Evolutionary conservation across 371 early-diverging fungal species (phyloP), one percentile per base, ranked within the genome.

Genomic region (Mucor saturninus): DNA sequence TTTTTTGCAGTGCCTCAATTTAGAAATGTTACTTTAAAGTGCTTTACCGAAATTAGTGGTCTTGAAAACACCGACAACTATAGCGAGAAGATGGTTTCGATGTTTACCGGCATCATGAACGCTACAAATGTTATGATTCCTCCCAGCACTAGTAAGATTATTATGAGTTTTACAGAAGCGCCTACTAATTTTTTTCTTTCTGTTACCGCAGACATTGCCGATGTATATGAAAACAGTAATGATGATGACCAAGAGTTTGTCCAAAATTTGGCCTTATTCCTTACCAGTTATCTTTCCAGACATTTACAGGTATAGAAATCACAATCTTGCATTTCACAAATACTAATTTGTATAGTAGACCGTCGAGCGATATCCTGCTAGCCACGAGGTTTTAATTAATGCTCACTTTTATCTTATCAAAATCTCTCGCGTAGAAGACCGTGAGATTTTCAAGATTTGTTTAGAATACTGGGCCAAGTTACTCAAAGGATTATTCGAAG

Each of bases 361-460:
- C 45, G 62, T 65, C 50, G 95, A 94, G 70, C 71, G 73, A 55
- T 75, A 75, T 50, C 77, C 78, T 32, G 81, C 66, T 39, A 87
- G 86, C 50, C 81, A 83, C 2, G 91, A 93, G 6, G 67, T 81
- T 21, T 75, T 97, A n/a, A 58, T 93, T 42, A 83, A 83, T 55
- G 97, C 93, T 26, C 98, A 98, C 73, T 85, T 81, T 54, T 98
- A 96, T 67, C 78, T 98, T 38, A 82, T 98, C 66, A 86, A 88
- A 56, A 93, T 98, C 40, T 94, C 98, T 3, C 82, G 84, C 50
- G 95, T 98, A 11, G 89, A 94, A 49, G 98, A 98, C 69, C 90
- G 97, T 50, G 99, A 99, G 72, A 83, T 98, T 42, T 98, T 98
- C 89, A 98, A 98, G 85, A 91, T 95, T 49, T 96, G 97, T 71